Percentiles rank a stretch among this genome's conserved stretches.
Evolutionary conservation across 208 protist species (phyloP).

Genomic region (Trypanosoma platydactyli): DNA sequence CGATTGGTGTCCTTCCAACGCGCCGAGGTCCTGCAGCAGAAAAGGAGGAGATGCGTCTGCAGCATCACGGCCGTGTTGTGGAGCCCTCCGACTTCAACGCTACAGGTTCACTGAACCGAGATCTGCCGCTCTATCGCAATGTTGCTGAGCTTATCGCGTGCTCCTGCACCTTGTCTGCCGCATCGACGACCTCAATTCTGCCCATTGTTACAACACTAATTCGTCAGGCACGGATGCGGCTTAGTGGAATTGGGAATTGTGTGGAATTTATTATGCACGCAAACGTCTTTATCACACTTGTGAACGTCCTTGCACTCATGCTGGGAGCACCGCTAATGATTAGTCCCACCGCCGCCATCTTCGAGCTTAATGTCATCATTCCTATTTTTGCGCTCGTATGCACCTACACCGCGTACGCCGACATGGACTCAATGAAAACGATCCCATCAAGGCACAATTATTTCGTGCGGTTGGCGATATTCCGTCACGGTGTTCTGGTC

Average conservation of each 20-base stretch:
- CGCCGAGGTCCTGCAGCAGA: slow-evolving; percentile 63
- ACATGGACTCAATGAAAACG: slow-evolving; percentile 81
- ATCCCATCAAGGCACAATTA: slow-evolving; percentile 85
- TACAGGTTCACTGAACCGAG: slow-evolving; percentile 55
- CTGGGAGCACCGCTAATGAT: slow-evolving; percentile 68
- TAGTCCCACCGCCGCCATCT: slow-evolving; percentile 62
- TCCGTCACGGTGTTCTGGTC: slow-evolving; percentile 71
- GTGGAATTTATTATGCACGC: slow-evolving; percentile 84
- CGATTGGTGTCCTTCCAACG: slow-evolving; percentile 87
- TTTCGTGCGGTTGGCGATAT: slow-evolving; percentile 82
- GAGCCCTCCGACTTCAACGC: slow-evolving; percentile 75
- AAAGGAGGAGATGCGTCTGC: slow-evolving; percentile 49
- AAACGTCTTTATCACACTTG: slow-evolving; percentile 67
- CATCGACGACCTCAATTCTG: slow-evolving; percentile 72
- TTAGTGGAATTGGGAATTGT: slow-evolving; percentile 86
- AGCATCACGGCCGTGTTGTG: slow-evolving; percentile 56
- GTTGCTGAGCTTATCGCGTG: slow-evolving; percentile 85
- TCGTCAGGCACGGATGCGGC: slow-evolving; percentile 71
- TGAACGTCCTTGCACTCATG: slow-evolving; percentile 61
- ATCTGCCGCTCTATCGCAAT: slow-evolving; percentile 79
- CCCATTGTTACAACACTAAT: slow-evolving; percentile 85
- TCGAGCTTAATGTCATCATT: slow-evolving; percentile 84
- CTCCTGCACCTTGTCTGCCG: slow-evolving; percentile 73
- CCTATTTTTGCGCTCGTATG: slow-evolving; percentile 77
- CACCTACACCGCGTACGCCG: slow-evolving; percentile 83